Evolutionary conservation across 768 basidiomycete genomes (phyloP).

Genomic region (Leccinum disarticulatum): DNA sequence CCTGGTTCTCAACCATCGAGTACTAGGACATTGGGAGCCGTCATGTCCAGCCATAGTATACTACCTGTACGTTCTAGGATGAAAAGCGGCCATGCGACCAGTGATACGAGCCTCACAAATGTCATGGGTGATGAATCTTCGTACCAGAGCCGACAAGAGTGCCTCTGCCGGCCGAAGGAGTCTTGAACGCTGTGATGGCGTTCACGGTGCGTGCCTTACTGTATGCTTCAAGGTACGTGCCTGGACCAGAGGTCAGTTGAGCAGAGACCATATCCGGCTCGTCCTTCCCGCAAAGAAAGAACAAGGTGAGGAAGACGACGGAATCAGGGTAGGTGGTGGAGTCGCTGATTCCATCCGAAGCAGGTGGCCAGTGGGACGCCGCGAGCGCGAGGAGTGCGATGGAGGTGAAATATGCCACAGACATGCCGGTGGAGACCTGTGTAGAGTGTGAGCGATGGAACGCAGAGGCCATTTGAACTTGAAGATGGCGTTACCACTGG

Average conservation of each 20-base stretch:
- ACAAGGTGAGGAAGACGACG: constrained; percentile 77
- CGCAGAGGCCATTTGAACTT: neutral
- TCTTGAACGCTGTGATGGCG: constrained; percentile 65
- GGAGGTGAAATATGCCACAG: constrained; percentile 76
- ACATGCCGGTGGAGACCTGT: constrained; percentile 62
- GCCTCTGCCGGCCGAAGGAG: constrained; percentile 65
- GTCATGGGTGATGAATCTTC: constrained; percentile 23
- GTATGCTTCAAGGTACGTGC: constrained; percentile 63
- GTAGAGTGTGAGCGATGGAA: constrained; percentile 1
- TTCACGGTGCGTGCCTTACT: constrained; percentile 71
- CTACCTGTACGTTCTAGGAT: constrained; percentile 44
- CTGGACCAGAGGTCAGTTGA: constrained; percentile 31
- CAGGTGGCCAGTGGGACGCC: constrained; percentile 37
- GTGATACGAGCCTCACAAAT: constrained; percentile 24
- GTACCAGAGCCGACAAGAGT: constrained; percentile 41
- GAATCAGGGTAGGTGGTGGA: constrained; percentile 79
- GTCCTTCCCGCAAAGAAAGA: constrained; percentile 63
- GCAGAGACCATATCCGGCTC: neutral
- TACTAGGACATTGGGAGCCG: constrained; percentile 20
- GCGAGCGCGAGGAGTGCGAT: constrained; percentile 66
- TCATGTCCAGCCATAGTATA: constrained; percentile 35
- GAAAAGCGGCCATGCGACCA: constrained; percentile 27
- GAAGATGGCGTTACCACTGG: constrained; percentile 41
- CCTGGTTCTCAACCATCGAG: constrained; percentile 27
- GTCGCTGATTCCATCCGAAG: constrained; percentile 41